Conservation (phyloP, 1,139 yeast species). For the Debaryomycetaceae sp. region DNA sequence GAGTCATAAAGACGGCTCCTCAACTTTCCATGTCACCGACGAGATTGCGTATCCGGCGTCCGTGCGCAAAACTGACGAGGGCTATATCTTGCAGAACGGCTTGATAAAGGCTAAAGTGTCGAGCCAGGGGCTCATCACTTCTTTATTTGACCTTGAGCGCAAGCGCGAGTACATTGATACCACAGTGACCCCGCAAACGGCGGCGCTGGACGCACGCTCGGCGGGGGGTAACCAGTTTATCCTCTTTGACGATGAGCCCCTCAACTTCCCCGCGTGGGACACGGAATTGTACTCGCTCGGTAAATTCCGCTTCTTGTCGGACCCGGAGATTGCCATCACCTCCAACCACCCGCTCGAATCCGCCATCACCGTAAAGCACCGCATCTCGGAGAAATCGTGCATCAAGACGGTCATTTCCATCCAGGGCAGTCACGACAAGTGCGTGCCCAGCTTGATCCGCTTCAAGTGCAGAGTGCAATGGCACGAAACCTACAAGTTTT, state of each 20-base stretch:
- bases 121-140: constrained; percentile 51
- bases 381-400: constrained; percentile 44
- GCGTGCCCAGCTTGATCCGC: too few species aligned
- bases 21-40: constrained; percentile 8
- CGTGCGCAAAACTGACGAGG: constrained; percentile 25
- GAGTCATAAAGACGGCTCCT: constrained; percentile 6
- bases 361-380: constrained; percentile 49
- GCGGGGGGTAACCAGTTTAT: constrained; percentile 70
- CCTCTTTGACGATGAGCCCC: constrained; percentile 80
- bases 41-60: constrained; percentile 36
- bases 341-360: constrained; percentile 49
- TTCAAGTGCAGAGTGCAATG: constrained; percentile 69
- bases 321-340: constrained; percentile 38
- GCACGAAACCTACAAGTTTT: constrained; percentile 80
- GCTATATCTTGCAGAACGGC: constrained; percentile 47
- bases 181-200: constrained; percentile 35
- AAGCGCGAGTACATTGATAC: constrained; percentile 61
- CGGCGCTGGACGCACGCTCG: constrained; percentile 7
- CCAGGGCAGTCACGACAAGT: too few species aligned
- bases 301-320: constrained; percentile 40
- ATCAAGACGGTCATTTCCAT: constrained; percentile 65
- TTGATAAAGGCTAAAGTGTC: constrained; percentile 48
- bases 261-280: constrained; percentile 95
- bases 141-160: constrained; percentile 51
- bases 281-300: constrained; percentile 81